These are phyloP conservation scores for Laguncularia racemosa DNA, from an alignment of 345 rosid species.

Conservation along the genomic window DNA sequence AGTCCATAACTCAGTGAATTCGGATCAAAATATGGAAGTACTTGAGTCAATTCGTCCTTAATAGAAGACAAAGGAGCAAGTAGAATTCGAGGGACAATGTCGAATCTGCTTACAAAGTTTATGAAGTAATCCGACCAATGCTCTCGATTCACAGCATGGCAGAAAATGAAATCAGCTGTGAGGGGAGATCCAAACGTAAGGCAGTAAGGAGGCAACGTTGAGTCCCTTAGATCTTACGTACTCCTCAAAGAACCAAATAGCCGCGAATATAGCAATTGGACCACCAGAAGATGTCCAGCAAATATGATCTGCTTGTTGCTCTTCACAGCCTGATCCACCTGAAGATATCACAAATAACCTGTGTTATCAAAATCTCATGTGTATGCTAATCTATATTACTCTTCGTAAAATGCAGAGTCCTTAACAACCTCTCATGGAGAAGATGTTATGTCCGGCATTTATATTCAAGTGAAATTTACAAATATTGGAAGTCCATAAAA, in stretches of 20 bases:
- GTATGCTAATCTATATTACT: no score
- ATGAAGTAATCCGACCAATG: constrained; percentile 54
- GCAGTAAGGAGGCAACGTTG: constrained; percentile 28
- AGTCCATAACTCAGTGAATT: not conserved
- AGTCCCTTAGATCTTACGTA: constrained; percentile 2
- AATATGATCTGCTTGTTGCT: constrained; percentile 47
- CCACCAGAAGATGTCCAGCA: constrained; percentile 81
- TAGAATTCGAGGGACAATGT: constrained; percentile 60
- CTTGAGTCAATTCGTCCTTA: constrained; percentile 13
- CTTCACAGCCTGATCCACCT: constrained; percentile 36
- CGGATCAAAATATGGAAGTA: constrained; percentile 21
- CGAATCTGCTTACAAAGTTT: constrained; percentile 55
- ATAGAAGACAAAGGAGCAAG: constrained; percentile 47
- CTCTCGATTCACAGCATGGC: constrained; percentile 64
- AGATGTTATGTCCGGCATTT: not conserved
- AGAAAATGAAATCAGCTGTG: constrained; percentile 46
- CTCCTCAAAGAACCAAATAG: constrained; percentile 56
- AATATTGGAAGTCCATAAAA: no score
- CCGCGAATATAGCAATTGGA: constrained; percentile 55
- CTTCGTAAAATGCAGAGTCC: no score
- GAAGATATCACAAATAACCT: not conserved
- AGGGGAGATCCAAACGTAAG: constrained; percentile 87
- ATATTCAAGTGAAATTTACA: constrained; percentile 18
- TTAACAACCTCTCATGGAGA: no score
- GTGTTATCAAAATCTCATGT: not conserved